Percentiles rank a stretch among this genome's conserved stretches.
Conservation (phyloP, 257 asterid species). For the Ocimum tenuiflorum region DNA sequence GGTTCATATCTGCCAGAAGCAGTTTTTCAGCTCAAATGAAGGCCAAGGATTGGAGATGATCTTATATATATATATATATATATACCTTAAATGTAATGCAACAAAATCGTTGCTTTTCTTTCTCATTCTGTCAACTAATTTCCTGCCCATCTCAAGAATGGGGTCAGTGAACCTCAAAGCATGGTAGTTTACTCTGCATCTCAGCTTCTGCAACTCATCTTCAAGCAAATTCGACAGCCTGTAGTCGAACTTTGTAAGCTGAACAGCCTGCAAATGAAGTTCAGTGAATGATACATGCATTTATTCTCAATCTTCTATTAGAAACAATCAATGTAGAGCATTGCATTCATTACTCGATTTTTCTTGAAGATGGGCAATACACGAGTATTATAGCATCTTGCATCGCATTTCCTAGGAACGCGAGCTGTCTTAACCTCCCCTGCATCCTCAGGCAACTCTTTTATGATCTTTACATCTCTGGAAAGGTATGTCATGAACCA, state of each 20-base stretch:
- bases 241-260: conserved; percentile 50
- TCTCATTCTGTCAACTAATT: conserved; percentile 54
- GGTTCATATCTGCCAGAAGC: conserved; percentile 47
- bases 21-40: no score
- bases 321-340: background rate
- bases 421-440: conserved; percentile 36
- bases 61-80: no score
- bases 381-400: conserved; percentile 42
- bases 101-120: conserved; percentile 45
- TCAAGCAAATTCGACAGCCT: conserved; percentile 49
- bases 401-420: conserved; percentile 59
- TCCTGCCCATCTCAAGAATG: conserved; percentile 54
- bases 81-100: conserved; percentile 66
- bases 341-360: conserved; percentile 39
- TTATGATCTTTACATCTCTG: conserved; percentile 43
- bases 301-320: no score
- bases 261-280: conserved; percentile 34
- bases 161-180: conserved; percentile 56
- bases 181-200: conserved; percentile 61
- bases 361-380: conserved; percentile 43
- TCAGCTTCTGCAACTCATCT: conserved; percentile 43
- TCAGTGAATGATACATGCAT: conserved; percentile 7
- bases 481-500: conserved; percentile 45
- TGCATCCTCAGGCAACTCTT: conserved; percentile 35
- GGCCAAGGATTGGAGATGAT: no score